These are phyloP conservation scores for Zygnema cylindricum DNA, from an alignment of 139 green algal species.

Conservation along the genomic window DNA sequence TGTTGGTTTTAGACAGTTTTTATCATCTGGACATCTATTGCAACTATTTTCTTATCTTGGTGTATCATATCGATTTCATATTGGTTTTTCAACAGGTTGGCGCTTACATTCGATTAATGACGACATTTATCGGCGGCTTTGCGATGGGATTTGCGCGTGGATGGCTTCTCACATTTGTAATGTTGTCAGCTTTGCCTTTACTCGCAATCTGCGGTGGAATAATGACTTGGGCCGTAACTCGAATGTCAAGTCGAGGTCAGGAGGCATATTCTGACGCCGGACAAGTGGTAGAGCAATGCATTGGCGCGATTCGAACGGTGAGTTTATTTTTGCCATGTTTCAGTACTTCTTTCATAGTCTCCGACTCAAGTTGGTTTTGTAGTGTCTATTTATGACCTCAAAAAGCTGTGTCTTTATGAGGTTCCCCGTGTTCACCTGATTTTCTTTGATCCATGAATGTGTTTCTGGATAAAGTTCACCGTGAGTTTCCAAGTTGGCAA, in stretches of 20 bases:
- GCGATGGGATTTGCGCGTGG: conserved; percentile 69
- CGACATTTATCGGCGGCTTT: conserved; percentile 64
- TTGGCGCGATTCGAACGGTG: conserved; percentile 53
- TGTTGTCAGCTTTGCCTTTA: conserved; percentile 75
- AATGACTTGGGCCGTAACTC: conserved; percentile 31
- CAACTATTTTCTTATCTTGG: too few relatives aligned
- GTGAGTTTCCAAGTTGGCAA: too few relatives aligned
- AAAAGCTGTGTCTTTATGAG: background rate
- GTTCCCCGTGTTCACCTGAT: background rate
- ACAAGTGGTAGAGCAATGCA: conserved; percentile 41
- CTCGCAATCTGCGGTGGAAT: conserved; percentile 30
- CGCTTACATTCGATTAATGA: conserved; percentile 44
- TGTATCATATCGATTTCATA: too few relatives aligned
- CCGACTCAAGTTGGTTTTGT: too few relatives aligned
- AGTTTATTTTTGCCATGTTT: too few relatives aligned
- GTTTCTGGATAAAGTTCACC: too few relatives aligned
- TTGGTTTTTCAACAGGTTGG: too few relatives aligned
- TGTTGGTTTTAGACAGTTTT: too few relatives aligned
- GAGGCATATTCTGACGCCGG: conserved; percentile 50
- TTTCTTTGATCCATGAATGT: too few relatives aligned
- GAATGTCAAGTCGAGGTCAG: conserved; percentile 29
- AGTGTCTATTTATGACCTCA: too few relatives aligned
- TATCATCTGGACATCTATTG: too few relatives aligned
- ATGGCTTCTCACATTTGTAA: conserved; percentile 83
- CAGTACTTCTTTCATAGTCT: too few relatives aligned